phyloP scores from a whole-genome alignment of 2,329 filamentous ascomycete genomes.

The Phyllosticta capitalensis region DNA sequence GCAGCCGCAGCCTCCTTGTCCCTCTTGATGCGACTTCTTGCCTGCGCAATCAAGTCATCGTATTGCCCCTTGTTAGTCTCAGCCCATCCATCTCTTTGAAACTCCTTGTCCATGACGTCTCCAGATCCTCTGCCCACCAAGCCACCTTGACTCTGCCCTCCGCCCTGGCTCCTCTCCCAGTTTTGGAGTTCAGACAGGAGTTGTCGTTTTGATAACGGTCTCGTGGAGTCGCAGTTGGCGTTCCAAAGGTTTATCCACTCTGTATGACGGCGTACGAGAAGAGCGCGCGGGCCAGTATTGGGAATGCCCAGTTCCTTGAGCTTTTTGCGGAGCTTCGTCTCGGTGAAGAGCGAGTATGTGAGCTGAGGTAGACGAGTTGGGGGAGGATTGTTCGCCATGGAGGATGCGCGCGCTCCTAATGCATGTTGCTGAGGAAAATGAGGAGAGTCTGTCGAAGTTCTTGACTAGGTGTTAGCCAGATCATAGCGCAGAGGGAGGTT shows the following conservation, averaged over 20 bases:
- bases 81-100: slow-evolving; percentile 71
- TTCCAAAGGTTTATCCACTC: slow-evolving; percentile 98
- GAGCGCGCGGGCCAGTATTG: slow-evolving; percentile 53
- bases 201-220: slow-evolving; percentile 60
- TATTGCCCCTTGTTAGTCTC: slow-evolving; percentile 66
- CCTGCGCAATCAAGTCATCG: slow-evolving; percentile 67
- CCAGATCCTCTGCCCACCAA: slow-evolving; percentile 25
- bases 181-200: slow-evolving; percentile 68
- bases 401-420: slow-evolving; percentile 6
- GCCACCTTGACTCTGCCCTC: slow-evolving; percentile 20
- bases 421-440: slow-evolving; percentile 15
- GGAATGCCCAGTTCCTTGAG: slow-evolving; percentile 72
- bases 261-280: slow-evolving; percentile 71
- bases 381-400: slow-evolving; percentile 26
- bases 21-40: slow-evolving; percentile 46
- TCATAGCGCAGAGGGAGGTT: background rate
- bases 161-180: slow-evolving; percentile 70
- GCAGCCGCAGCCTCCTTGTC: slow-evolving; percentile 19
- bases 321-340: slow-evolving; percentile 68
- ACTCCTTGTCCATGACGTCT: slow-evolving; percentile 72
- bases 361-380: slow-evolving; percentile 54
- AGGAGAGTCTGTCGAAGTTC: background rate
- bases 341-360: slow-evolving; percentile 82
- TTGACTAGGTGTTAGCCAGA: background rate
- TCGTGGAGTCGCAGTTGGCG: slow-evolving; percentile 81